Evolutionary conservation across 169 alveolate species (phyloP).

Genomic region (Eimeria praecox): DNA sequence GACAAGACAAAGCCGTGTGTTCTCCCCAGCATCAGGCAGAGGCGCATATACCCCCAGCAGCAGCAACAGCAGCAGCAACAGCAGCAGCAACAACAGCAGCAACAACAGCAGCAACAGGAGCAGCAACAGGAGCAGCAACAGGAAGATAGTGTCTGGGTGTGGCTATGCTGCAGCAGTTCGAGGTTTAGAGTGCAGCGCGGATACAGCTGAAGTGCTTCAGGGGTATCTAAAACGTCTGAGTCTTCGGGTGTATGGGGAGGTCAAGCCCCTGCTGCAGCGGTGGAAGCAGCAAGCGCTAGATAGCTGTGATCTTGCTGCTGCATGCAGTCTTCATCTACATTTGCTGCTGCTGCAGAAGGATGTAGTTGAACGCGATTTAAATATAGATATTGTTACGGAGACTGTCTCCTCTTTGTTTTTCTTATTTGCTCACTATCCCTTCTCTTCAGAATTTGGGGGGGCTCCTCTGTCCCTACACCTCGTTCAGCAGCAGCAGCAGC

Average conservation of each 20-base stretch:
- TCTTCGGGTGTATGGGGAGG: slow-evolving; percentile 53
- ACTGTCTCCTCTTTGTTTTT: slow-evolving; percentile 81
- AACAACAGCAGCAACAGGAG: neutral
- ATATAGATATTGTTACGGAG: slow-evolving; percentile 48
- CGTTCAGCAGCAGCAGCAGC: slow-evolving; percentile 37
- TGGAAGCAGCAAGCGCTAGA: slow-evolving; percentile 82
- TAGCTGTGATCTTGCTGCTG: slow-evolving; percentile 74
- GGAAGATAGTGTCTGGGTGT: slow-evolving; percentile 27
- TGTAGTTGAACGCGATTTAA: slow-evolving; percentile 53
- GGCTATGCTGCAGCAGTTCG: slow-evolving; percentile 67
- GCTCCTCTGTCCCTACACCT: neutral
- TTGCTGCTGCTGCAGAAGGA: slow-evolving; percentile 77
- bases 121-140: slow-evolving; percentile 2
- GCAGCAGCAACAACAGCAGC: slow-evolving; percentile 26
- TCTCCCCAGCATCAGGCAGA: neutral
- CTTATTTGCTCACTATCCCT: slow-evolving; percentile 79
- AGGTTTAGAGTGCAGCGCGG: slow-evolving; percentile 6
- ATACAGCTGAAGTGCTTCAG: slow-evolving; percentile 5
- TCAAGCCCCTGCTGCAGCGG: slow-evolving; percentile 64
- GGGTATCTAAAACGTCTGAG: neutral
- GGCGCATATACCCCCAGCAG: neutral
- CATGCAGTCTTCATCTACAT: slow-evolving; percentile 83
- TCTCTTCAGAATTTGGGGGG: slow-evolving; percentile 59
- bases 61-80: neutral
- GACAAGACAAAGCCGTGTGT: neutral